A percentile compares a stretch with the other conserved stretches of the same genome.
These are phyloP conservation scores for Jaapia argillacea DNA, from an alignment of 768 basidiomycete species.

Conservation along the genomic window DNA sequence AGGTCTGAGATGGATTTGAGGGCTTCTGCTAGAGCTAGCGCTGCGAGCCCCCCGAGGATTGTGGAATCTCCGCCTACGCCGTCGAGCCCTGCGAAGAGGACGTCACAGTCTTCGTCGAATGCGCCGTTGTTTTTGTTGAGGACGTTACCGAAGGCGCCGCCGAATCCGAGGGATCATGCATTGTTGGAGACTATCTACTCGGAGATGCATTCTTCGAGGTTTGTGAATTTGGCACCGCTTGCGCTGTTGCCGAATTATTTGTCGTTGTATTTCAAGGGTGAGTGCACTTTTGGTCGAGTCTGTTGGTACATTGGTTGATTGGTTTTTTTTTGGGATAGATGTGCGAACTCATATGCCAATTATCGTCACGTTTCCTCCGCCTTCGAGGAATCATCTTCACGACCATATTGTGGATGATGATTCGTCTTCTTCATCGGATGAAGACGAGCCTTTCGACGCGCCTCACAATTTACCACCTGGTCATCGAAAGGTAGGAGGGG, in stretches of 20 bases:
- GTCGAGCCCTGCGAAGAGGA: no score
- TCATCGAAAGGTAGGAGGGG: neutral
- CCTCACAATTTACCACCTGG: neutral
- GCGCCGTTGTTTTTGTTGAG: no score
- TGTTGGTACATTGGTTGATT: constrained; percentile 1
- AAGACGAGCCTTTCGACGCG: neutral
- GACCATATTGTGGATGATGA: neutral
- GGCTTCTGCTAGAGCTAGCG: no score
- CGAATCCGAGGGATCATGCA: constrained; percentile 59
- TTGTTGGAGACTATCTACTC: constrained; percentile 54
- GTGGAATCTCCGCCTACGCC: no score
- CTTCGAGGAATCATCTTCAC: constrained; percentile 8
- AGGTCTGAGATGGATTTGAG: no score
- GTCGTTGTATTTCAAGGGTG: constrained; percentile 54
- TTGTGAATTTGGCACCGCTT: constrained; percentile 58
- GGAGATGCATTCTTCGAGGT: constrained; percentile 57
- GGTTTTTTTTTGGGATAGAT: constrained; percentile 28
- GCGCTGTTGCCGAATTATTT: constrained; percentile 49
- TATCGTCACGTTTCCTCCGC: constrained; percentile 47
- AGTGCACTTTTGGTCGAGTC: constrained; percentile 6
- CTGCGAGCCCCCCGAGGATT: no score
- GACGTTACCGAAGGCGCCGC: constrained; percentile 28
- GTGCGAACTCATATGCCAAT: constrained; percentile 59
- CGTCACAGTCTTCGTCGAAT: no score
- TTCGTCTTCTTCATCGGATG: neutral